phyloP scores from a whole-genome alignment of 306 rosid genomes.

The Biancaea sappan region DNA sequence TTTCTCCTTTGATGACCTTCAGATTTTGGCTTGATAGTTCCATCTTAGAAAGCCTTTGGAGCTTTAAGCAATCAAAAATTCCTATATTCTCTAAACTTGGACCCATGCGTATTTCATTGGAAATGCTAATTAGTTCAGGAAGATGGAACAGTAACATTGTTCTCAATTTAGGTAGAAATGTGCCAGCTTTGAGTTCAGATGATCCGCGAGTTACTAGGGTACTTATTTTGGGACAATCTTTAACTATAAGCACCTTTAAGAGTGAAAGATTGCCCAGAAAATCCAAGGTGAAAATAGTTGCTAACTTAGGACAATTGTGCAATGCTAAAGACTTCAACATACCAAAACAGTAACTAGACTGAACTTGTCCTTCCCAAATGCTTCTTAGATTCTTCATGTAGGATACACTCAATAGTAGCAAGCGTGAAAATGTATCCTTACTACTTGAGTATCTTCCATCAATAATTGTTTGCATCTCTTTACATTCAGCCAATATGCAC shows the following conservation, averaged over 20 bases:
- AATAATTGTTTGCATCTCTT: not conserved
- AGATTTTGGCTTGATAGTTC: not conserved
- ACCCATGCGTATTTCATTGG: not conserved
- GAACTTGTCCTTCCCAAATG: constrained; percentile 2
- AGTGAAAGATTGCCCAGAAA: not conserved
- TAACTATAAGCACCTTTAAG: constrained; percentile 1
- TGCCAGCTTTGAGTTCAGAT: too few species aligned
- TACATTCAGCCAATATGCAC: not conserved
- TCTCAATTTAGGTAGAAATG: not conserved
- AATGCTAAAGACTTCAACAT: constrained; percentile 1
- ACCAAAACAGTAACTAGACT: not conserved
- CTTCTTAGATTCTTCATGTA: constrained; percentile 37
- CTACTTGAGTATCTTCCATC: not conserved
- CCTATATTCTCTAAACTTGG: not conserved
- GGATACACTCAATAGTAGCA: constrained; percentile 3
- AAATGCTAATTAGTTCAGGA: not conserved
- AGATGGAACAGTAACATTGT: not conserved
- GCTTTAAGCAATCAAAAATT: not conserved
- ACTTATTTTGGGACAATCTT: not conserved
- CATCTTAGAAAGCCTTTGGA: not conserved
- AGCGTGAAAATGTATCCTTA: not conserved
- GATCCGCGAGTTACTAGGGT: not conserved
- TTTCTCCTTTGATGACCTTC: not conserved
- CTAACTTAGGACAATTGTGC: constrained; percentile 33
- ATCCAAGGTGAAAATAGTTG: constrained; percentile 1